Base-by-base conservation (phyloP, 805 yeast genomes). In the Saccharomycopsis synnaedendra region DNA sequence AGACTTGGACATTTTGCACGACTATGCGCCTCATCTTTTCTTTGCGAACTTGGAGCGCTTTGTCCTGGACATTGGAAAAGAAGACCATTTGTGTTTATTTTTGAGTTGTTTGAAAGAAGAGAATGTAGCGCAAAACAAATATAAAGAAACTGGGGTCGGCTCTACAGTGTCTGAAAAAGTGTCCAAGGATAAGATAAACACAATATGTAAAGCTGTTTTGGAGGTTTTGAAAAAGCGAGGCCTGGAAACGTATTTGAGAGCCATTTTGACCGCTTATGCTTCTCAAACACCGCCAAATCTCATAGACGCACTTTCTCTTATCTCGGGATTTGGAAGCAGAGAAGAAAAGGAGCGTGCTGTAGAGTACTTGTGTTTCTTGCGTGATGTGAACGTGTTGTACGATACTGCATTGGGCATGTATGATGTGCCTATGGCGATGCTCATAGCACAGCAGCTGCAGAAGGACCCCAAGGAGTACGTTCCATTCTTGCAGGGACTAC, bases 381-480 rank as follows among this genome's bases (percentile, higher is more conserved):
- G 84, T 58, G 99, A 90, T 64, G 94, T 88, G 36, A 87, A 87
- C 59, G 68, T 76, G 51, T 71, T 93, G 27, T 93, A 90, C 64
- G 73, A 80, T 43, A 79, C 81, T 19, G 84, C 97, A 0, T 71
- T 93, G 49, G 83, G 94, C 2, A 67, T 84, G 27, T 93, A 93
- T 58, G 83, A 93, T 60, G 80, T 93, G 39, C 80, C 80, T 48
- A 68, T 90, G 57, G 77, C 97, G 0, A 71, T 93, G 49, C 71
- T 75, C 8, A 80, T 93, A 50, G 98, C 98, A 0, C 97, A 94
- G 61, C 93, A 88, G 59, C 88, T 97, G 0, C 97, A 90, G 64
- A 89, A 83, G 71, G 99, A 93, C 66, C 99, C 99, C 29, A 87
- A 89, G 58, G 99, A 93, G 64, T 93, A 93, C 57, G 67, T 93